Percentiles rank a stretch among this genome's conserved stretches.
phyloP scores from a whole-genome alignment of 108 stramenopile genomes.

The Fistulifera pelliculosa region DNA sequence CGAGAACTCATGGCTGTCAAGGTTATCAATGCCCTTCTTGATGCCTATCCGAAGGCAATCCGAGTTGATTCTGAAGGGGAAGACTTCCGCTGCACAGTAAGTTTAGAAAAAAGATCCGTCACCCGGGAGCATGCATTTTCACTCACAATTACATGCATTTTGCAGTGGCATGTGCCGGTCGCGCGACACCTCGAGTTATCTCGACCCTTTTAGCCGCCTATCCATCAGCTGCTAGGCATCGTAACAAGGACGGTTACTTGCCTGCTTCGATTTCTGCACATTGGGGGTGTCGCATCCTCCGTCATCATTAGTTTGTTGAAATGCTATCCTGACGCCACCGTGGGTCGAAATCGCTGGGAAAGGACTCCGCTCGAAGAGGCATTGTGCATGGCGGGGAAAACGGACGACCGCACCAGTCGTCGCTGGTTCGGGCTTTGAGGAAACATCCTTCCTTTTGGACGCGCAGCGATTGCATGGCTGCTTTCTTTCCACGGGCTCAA shows the following conservation, averaged over 20 bases:
- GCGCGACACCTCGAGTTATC: constrained; percentile 61
- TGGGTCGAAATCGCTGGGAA: constrained; percentile 83
- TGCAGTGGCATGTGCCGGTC: constrained; percentile 74
- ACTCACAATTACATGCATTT: too few relatives aligned
- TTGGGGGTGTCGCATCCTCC: constrained; percentile 79
- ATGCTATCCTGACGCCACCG: constrained; percentile 77
- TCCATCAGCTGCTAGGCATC: constrained; percentile 73
- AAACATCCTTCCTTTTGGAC: constrained; percentile 84
- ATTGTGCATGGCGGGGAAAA: constrained; percentile 86
- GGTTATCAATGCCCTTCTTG: constrained; percentile 71
- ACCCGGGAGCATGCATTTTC: too few relatives aligned
- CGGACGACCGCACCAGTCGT: constrained; percentile 75
- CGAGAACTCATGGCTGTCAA: constrained; percentile 71
- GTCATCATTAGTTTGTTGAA: constrained; percentile 57
- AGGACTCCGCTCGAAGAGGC: constrained; percentile 84
- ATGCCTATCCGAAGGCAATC: constrained; percentile 67
- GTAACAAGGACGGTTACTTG: constrained; percentile 76
- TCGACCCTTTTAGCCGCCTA: constrained; percentile 62
- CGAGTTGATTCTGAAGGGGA: constrained; percentile 75
- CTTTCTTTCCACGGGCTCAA: too few relatives aligned
- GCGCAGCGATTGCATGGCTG: constrained; percentile 2
- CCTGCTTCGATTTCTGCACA: constrained; percentile 75
- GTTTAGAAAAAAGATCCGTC: too few relatives aligned
- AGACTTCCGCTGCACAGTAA: constrained; percentile 63
- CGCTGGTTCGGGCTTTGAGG: constrained; percentile 65